phyloP scores from a whole-genome alignment of 768 basidiomycete genomes.

The Phlebiopsis gigantea region DNA sequence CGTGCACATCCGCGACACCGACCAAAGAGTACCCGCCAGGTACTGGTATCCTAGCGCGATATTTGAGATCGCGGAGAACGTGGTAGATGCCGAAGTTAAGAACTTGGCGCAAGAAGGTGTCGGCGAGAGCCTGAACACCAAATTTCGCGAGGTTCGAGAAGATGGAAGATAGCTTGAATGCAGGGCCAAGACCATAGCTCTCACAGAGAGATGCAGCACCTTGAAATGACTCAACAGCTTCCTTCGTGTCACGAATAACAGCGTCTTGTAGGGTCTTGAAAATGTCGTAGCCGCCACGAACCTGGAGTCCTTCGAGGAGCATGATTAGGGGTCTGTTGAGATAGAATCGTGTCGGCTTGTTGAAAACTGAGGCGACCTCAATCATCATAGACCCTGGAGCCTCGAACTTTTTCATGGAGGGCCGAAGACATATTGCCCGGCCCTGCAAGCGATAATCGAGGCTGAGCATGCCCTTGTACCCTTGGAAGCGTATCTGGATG shows the following conservation, averaged over 20 bases:
- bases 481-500: constrained; percentile 54
- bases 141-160: constrained; percentile 42
- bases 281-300: constrained; percentile 43
- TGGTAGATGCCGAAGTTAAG: constrained; percentile 49
- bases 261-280: constrained; percentile 42
- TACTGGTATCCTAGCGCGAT: constrained; percentile 56
- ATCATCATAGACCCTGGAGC: constrained; percentile 38
- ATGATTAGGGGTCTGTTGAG: constrained; percentile 58
- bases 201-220: constrained; percentile 46
- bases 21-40: constrained; percentile 55
- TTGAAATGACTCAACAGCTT: constrained; percentile 34
- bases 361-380: constrained; percentile 58
- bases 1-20: constrained; percentile 60
- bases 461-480: constrained; percentile 54
- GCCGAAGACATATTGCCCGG: constrained; percentile 41
- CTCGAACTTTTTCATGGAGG: constrained; percentile 62
- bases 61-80: constrained; percentile 54
- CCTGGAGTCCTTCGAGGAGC: constrained; percentile 49
- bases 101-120: constrained; percentile 40
- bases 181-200: constrained; percentile 46
- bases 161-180: constrained; percentile 48
- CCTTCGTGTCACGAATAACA: constrained; percentile 33
- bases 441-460: constrained; percentile 48
- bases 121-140: constrained; percentile 30
- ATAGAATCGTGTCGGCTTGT: constrained; percentile 46